Percentiles rank a stretch among this genome's conserved stretches.
Evolutionary conservation across 2,329 filamentous ascomycete genomes (phyloP).

Genomic region (Apiospora marii): DNA sequence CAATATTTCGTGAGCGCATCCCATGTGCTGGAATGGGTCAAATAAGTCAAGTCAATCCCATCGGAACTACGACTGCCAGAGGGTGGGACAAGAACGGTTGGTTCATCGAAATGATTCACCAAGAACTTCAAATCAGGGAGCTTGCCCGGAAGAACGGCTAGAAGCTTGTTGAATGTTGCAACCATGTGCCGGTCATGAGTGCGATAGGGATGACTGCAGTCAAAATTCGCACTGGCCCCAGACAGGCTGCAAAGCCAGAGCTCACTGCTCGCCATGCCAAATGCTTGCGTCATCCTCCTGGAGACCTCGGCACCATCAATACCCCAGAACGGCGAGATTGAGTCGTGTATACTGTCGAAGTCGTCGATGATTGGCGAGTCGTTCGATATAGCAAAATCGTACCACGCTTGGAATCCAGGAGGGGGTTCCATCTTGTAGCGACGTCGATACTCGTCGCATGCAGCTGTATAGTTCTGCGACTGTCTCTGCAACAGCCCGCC

Average conservation of each 20-base stretch:
- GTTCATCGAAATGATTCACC: constrained; percentile 58
- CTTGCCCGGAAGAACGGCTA: constrained; percentile 35
- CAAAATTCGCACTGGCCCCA: constrained; percentile 36
- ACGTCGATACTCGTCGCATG: constrained; percentile 50
- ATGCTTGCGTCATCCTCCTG: constrained; percentile 38
- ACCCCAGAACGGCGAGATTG: constrained; percentile 50
- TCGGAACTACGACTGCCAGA: not conserved
- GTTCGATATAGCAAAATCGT: constrained; percentile 47
- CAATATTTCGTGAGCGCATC: constrained; percentile 43
- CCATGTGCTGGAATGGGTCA: constrained; percentile 36
- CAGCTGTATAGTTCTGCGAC: constrained; percentile 46
- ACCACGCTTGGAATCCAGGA: constrained; percentile 56
- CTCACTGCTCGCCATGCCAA: constrained; percentile 40
- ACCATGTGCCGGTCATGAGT: constrained; percentile 45
- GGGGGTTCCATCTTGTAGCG: constrained; percentile 54
- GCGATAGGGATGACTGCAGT: constrained; percentile 45
- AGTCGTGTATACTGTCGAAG: constrained; percentile 52
- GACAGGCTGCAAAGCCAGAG: constrained; percentile 48
- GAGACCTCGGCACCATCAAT: constrained; percentile 46
- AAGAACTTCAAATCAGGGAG: constrained; percentile 52
- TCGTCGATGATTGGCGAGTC: constrained; percentile 58
- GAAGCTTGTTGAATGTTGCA: constrained; percentile 41
- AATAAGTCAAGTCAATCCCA: not conserved
- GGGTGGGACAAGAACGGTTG: constrained; percentile 47
- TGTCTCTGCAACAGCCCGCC: constrained; percentile 44